Conservation (phyloP, 1,284 basidiomycete species). For the Ganoderma leucocontextum region DNA sequence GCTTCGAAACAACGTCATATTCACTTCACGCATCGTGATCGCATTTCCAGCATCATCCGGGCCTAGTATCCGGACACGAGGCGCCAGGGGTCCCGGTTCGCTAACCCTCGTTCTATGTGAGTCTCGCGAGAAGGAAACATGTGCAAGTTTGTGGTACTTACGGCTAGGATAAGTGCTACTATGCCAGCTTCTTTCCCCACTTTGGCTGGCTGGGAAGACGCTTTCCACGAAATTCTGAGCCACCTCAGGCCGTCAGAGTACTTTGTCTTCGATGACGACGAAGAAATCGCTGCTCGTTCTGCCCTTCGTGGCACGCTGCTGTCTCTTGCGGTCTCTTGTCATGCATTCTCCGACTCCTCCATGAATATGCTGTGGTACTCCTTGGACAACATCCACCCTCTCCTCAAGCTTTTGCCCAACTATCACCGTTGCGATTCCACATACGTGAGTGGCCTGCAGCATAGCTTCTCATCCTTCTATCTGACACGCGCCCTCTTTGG, state of each 20-base stretch:
- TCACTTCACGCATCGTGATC: too few relatives aligned
- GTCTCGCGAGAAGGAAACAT: background rate
- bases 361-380: background rate
- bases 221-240: background rate
- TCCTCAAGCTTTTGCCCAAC: conserved; percentile 1
- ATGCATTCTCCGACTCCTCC: background rate
- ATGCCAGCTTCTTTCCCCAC: background rate
- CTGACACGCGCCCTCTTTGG: background rate
- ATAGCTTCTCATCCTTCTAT: background rate
- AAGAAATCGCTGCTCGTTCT: background rate
- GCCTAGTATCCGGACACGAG: too few relatives aligned
- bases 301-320: background rate
- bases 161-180: background rate
- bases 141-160: background rate
- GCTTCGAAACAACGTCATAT: too few relatives aligned
- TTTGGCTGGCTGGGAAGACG: background rate
- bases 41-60: too few relatives aligned
- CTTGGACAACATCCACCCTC: background rate
- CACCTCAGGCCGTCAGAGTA: background rate
- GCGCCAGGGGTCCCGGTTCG: too few relatives aligned
- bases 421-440: background rate
- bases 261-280: background rate
- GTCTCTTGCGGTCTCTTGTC: background rate
- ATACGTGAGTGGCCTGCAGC: background rate
- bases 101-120: background rate